Base-by-base conservation (phyloP, 1,139 yeast genomes). In the Protomyces macrosporus region DNA sequence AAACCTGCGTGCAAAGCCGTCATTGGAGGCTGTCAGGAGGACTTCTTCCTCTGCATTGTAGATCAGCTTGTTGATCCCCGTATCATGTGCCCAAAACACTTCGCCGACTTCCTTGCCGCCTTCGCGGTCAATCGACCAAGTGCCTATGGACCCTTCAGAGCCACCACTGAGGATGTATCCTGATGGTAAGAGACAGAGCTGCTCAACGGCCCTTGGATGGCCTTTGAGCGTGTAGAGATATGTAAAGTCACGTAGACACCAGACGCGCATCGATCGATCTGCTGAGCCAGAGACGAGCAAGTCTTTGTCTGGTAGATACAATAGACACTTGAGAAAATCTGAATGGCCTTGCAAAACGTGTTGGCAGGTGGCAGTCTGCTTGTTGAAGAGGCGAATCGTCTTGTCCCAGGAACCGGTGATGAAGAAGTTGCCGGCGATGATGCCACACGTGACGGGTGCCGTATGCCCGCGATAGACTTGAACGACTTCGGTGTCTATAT, bases 391-490 rank as follows among this genome's bases (percentile, higher is more conserved):
- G 12, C 62, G 40, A 6, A 62, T 57, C n/a, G 65, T 62, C 37
- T 62, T 62, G 42, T 62, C 65, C 65, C 65, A 62, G 4, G 62
- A 56, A 12, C 62, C 55, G 6, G 63, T 56, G 12, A 62, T 32
- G 35, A 35, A 50, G 14, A 36, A 36, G 4, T 42, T 35, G 23
- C 62, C 58, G 7, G 64, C 37, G 14, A 45, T 50, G 23, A 62
- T 16, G 16, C 62, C 53, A n/a, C 39, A 60, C 16, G 65, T 56
- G 35, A 62, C 65, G 30, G 65, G 65, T 34, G 62, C 65, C n/a
- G 55, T 40, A 42, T 62, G 65, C 23, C 65, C 65, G 12, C 58
- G 55, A 36, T 42, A 62, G 4, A 62, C 40, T 9, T 30, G n/a
- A 10, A 55, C 36, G 6, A 34, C 16, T 6, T 55, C 60, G 16